These are phyloP conservation scores for Fusarium chlamydosporum DNA, from an alignment of 2,329 filamentous ascomycete genomes.

Conservation along the genomic window DNA sequence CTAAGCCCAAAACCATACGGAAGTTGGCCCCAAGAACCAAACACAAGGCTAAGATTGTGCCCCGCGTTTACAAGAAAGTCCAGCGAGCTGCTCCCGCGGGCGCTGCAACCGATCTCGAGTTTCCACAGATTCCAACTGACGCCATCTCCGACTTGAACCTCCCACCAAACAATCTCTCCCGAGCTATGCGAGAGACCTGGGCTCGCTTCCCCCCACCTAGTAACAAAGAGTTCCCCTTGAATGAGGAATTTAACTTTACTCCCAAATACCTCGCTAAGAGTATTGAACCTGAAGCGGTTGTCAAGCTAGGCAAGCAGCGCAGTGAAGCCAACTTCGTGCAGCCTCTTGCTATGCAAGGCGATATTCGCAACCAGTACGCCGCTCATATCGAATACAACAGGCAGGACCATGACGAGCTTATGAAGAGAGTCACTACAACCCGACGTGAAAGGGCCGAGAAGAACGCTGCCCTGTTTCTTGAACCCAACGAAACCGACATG, in stretches of 20 bases:
- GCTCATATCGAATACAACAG: not conserved
- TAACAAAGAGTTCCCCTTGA: constrained; percentile 26
- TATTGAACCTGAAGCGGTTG: constrained; percentile 18
- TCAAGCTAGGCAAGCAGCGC: constrained; percentile 4
- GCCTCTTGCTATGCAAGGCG: constrained; percentile 19
- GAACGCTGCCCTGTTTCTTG: not conserved
- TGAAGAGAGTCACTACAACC: not conserved
- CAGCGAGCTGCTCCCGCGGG: not conserved
- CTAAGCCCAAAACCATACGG: not conserved
- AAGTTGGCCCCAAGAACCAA: not conserved
- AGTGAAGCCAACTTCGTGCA: constrained; percentile 20
- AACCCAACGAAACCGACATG: not conserved
- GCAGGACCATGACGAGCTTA: constrained; percentile 1
- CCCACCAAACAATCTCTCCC: not conserved
- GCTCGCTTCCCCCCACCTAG: constrained; percentile 27
- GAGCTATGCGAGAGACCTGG: constrained; percentile 13
- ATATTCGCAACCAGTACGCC: constrained; percentile 19
- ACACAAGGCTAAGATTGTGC: not conserved
- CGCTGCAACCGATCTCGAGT: not conserved
- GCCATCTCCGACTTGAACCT: too few species aligned
- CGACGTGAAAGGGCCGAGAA: constrained; percentile 1
- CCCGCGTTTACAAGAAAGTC: not conserved
- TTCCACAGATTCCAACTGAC: too few species aligned
- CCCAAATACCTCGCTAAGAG: constrained; percentile 6
- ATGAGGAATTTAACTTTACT: constrained; percentile 5